Base-by-base conservation (phyloP, 164 flowering plant genomes). In the Vitis amurensis region DNA sequence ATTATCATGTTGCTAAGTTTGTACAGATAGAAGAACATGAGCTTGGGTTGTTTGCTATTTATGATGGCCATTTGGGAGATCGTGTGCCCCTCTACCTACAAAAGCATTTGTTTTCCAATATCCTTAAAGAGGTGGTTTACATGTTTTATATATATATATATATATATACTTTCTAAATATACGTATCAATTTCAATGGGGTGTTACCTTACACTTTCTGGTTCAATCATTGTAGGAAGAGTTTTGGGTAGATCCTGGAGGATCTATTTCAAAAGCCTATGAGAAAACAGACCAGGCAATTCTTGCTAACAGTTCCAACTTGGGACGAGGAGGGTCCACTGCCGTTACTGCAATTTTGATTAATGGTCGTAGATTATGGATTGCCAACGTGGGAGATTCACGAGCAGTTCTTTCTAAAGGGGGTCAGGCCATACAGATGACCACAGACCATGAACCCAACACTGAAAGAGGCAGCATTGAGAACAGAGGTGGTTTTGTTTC, bases 11-110 rank as follows among this genome's bases (percentile, higher is more conserved):
- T 17, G 87, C 89, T 11, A 84, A 82, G 72, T 84, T 82, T 71
- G 71, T 74, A 47, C 73, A 73, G 49, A 31, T 62, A n/a, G 59
- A 82, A 30, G 85, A 64, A 11, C 83, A 80, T 68, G 86, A 86
- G 60, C 69, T 86, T 19, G 90, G 88, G 50, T 74, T 86, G 48
- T 86, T 84, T 72, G 90, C 88, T 19, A 84, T 86, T n/a, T 86
- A 73, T 73, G 89, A 86, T 66, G 90, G 90, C 16, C 90, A 86
- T 73, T 68, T 79, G 74, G 88, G 90, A 55, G 80, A 84, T 67
- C 51, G 19, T 50, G 90, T 86, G 16, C 86, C 89, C 29, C 71
- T 82, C 7, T 86, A 81, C 69, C 76, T 86, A 13, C 89, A 86
- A 71, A 86, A 82, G 68, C 83, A 85, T 81, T 62, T 85, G 73